Percentiles rank a stretch among this genome's conserved stretches.
These are phyloP conservation scores for Blastobotrys aristatus DNA, from an alignment of 1,139 yeast genomes.

Conservation along the genomic window DNA sequence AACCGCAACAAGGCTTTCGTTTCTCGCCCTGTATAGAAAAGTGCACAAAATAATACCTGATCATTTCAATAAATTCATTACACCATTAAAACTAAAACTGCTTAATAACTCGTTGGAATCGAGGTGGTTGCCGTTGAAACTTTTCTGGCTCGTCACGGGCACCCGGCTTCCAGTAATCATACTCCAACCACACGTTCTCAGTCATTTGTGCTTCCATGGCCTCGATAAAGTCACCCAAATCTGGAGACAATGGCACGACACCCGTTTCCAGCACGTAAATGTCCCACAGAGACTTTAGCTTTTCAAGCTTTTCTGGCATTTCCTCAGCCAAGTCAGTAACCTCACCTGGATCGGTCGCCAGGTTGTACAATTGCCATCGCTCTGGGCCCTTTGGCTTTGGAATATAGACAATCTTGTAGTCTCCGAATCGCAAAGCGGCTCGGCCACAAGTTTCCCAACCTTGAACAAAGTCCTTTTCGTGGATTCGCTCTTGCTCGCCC, in stretches of 20 bases:
- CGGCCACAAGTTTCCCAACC: conserved; percentile 58
- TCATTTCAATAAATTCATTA: too few species aligned
- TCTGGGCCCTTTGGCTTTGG: conserved; percentile 44
- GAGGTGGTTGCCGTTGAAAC: conserved; percentile 5
- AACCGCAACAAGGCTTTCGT: too few species aligned
- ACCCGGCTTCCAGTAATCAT: conserved; percentile 15
- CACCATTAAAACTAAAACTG: conserved; percentile 25
- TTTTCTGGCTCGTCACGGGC: conserved; percentile 12
- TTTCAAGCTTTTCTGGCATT: conserved; percentile 37
- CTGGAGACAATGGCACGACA: conserved; percentile 37
- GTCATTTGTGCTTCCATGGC: conserved; percentile 14
- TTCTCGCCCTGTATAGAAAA: too few species aligned
- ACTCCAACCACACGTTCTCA: conserved; percentile 14
- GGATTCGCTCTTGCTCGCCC: conserved; percentile 25
- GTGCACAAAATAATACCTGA: too few species aligned
- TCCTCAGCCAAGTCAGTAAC: conserved; percentile 39
- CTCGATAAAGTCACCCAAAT: conserved; percentile 13
- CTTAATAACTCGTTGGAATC: conserved; percentile 8
- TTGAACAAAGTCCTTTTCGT: conserved; percentile 45
- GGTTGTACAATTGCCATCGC: conserved; percentile 47
- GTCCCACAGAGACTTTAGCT: conserved; percentile 47
- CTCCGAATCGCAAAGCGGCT: conserved; percentile 51
- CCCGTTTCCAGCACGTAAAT: conserved; percentile 53
- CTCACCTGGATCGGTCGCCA: conserved; percentile 47
- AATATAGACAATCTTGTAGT: conserved; percentile 45